Percentiles rank a stretch among this genome's conserved stretches.
Evolutionary conservation across 75 land plant genomes (phyloP).

Genomic region (Cryptomeria japonica): DNA sequence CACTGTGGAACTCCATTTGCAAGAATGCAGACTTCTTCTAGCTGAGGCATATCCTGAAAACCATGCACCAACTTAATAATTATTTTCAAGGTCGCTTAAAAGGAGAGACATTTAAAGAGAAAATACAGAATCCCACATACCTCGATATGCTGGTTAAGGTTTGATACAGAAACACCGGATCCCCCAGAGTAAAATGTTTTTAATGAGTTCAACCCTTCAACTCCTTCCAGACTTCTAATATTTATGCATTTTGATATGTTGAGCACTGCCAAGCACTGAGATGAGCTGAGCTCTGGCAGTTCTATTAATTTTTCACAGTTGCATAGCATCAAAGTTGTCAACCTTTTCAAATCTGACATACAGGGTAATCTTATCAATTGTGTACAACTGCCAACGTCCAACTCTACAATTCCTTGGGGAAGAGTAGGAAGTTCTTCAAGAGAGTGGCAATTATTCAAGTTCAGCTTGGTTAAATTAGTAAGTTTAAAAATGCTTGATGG

Average conservation of each 20-base stretch:
- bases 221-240: background rate
- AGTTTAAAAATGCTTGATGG: background rate
- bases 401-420: background rate
- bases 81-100: background rate
- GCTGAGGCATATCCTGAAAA: background rate
- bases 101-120: too few relatives aligned
- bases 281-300: background rate
- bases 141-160: background rate
- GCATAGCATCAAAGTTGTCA: background rate
- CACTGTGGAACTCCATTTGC: background rate
- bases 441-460: background rate
- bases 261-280: background rate
- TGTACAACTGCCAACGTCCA: background rate
- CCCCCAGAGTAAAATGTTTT: background rate
- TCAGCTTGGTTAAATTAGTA: background rate
- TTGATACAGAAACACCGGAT: background rate
- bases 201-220: background rate
- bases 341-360: background rate
- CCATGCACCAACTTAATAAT: background rate
- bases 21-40: background rate
- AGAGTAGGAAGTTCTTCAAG: background rate
- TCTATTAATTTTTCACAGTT: background rate
- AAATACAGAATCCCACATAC: background rate
- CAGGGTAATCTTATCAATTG: background rate
- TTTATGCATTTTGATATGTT: background rate